Conservation (phyloP, 208 protist species). For the Leishmania turanica region DNA sequence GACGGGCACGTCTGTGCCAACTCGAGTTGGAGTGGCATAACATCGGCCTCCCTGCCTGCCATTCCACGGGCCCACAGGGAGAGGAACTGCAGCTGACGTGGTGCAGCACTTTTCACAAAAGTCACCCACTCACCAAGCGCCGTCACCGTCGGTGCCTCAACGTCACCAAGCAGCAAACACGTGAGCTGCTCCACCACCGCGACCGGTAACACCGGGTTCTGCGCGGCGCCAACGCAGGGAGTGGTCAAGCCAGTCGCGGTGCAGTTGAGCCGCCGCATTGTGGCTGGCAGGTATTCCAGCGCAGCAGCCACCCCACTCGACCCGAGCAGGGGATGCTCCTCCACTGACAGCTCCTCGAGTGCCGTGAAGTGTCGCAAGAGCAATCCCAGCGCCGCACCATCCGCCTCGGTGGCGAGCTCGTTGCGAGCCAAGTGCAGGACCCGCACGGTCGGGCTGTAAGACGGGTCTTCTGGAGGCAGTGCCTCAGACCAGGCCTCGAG, state of each 20-base stretch:
- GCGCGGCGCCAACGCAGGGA: conserved; percentile 20
- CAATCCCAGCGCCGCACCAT: conserved; percentile 34
- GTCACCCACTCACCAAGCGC: conserved; percentile 36
- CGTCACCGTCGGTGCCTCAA: conserved; percentile 27
- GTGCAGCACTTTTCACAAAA: conserved; percentile 18
- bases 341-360: conserved; percentile 60
- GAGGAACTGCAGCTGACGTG: conserved; percentile 38
- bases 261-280: conserved; percentile 47
- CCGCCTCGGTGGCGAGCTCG: conserved; percentile 36
- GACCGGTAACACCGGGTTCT: conserved; percentile 31
- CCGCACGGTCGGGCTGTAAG: conserved; percentile 17
- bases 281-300: conserved; percentile 30
- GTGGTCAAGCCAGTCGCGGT: conserved; percentile 38
- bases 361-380: conserved; percentile 48
- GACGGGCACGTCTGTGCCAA: conserved; percentile 35
- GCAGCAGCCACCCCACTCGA: conserved; percentile 32
- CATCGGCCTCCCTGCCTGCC: conserved; percentile 38
- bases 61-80: conserved; percentile 71
- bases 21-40: conserved; percentile 25
- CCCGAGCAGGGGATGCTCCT: conserved; percentile 52
- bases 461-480: conserved; percentile 4
- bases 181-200: conserved; percentile 36
- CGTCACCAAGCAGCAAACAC: conserved; percentile 56
- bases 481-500: conserved; percentile 49
- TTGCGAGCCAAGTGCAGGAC: conserved; percentile 69